A percentile compares a stretch with the other conserved stretches of the same genome.
These are phyloP conservation scores for Pythium scleroteichum DNA, from an alignment of 352 stramenopile species.

Conservation along the genomic window DNA sequence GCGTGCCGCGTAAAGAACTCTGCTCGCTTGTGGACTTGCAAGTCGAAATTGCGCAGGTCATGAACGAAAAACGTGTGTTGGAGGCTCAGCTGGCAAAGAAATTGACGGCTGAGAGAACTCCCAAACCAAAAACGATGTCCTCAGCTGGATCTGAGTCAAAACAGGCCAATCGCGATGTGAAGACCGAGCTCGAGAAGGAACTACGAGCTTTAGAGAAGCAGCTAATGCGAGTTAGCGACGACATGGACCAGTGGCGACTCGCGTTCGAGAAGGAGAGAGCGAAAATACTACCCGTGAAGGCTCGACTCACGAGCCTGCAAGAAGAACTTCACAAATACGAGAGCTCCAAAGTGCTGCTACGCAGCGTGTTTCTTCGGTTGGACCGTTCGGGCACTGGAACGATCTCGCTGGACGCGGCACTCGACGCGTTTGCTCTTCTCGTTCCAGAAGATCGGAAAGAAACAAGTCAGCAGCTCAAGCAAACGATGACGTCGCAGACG, in stretches of 20 bases:
- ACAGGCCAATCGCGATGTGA: slow-evolving; percentile 10
- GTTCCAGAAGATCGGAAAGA: slow-evolving; percentile 7
- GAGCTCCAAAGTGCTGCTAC: slow-evolving; percentile 33
- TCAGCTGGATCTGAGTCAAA: not conserved
- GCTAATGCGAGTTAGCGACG: slow-evolving; percentile 35
- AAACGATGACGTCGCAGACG: not conserved
- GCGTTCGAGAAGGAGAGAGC: slow-evolving; percentile 52
- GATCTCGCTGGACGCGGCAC: slow-evolving; percentile 16
- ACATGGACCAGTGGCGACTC: slow-evolving; percentile 44
- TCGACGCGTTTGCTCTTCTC: slow-evolving; percentile 27
- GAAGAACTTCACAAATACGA: slow-evolving; percentile 28
- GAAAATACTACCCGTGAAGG: slow-evolving; percentile 37
- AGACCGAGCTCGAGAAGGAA: slow-evolving; percentile 48
- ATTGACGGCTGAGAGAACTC: not conserved
- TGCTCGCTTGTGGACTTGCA: slow-evolving; percentile 54
- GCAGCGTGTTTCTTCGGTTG: slow-evolving; percentile 35
- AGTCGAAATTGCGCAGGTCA: slow-evolving; percentile 46
- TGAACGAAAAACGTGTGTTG: slow-evolving; percentile 48
- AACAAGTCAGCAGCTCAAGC: not conserved
- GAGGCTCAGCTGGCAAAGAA: slow-evolving; percentile 27
- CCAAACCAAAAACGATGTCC: not conserved
- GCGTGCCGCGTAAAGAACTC: slow-evolving; percentile 46
- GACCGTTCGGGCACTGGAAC: slow-evolving; percentile 18
- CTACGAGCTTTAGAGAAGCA: slow-evolving; percentile 39
- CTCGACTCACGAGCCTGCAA: slow-evolving; percentile 32